These are phyloP conservation scores for Biscogniauxia marginata DNA, from an alignment of 2,329 filamentous ascomycete genomes.

Conservation along the genomic window DNA sequence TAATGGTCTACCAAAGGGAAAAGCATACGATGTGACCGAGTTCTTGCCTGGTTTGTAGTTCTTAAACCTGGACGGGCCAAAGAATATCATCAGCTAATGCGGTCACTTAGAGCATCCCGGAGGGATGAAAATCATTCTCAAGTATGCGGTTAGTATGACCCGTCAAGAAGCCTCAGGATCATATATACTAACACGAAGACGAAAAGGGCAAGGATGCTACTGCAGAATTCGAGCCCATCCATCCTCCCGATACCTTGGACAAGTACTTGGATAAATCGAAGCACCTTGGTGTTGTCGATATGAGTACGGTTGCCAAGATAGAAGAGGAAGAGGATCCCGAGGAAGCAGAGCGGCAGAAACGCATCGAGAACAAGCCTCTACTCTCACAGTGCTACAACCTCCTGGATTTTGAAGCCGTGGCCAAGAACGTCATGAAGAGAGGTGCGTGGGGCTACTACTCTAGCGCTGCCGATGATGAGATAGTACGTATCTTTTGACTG, in stretches of 20 bases:
- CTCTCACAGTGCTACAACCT: slow-evolving; percentile 90
- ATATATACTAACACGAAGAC: neutral
- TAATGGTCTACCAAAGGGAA: slow-evolving; percentile 50
- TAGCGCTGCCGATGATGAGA: slow-evolving; percentile 85
- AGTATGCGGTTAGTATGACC: slow-evolving; percentile 66
- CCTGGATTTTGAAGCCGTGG: slow-evolving; percentile 94
- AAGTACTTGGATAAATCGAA: slow-evolving; percentile 82
- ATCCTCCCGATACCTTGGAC: slow-evolving; percentile 82
- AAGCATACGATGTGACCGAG: slow-evolving; percentile 86
- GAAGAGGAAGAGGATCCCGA: slow-evolving; percentile 67
- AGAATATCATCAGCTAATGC: slow-evolving; percentile 2
- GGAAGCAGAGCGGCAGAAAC: slow-evolving; percentile 69
- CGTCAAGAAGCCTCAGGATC: no score
- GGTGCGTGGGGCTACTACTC: slow-evolving; percentile 98
- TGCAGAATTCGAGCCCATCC: slow-evolving; percentile 85
- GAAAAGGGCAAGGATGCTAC: slow-evolving; percentile 81
- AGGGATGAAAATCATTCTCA: slow-evolving; percentile 88
- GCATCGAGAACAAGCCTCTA: slow-evolving; percentile 71
- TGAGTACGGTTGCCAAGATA: slow-evolving; percentile 70
- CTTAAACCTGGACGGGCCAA: neutral
- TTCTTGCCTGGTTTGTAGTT: slow-evolving; percentile 65
- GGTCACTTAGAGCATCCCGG: slow-evolving; percentile 73
- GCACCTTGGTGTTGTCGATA: slow-evolving; percentile 86
- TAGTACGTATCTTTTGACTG: slow-evolving; percentile 65
- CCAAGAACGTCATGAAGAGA: slow-evolving; percentile 89